Base-by-base conservation (phyloP, 2,329 filamentous ascomycete species). In the Penicillium expansum region DNA sequence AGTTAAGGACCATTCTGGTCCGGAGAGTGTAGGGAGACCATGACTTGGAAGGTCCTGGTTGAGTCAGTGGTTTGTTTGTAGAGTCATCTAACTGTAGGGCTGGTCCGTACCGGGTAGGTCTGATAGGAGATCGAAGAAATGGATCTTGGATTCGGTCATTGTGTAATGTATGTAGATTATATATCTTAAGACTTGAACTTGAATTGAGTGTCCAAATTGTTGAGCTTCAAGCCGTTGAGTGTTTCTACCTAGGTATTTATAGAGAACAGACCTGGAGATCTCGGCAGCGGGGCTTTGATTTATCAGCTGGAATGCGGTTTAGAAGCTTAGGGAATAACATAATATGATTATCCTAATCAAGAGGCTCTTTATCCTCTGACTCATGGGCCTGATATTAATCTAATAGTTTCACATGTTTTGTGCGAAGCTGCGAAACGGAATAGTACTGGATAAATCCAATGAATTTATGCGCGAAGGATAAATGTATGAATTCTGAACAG, bases 111-210 rank as follows among this genome's bases (percentile, higher is more conserved):
- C 67, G 49, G 66, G 62, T 11, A 72, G 62, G 20, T 59, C 63
- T 10, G 68, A 72, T 16, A 47, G 50, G 32, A 74, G 62, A 54
- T 74, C 71, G 54, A 74, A 73, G 54, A 74, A 69, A 43, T 74
- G 71, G 18, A 73, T 66, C 1, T 66, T 58, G 2, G 57, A 50
- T 37, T 61, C 44, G 8, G 64, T 33, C 67, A 71, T 70, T 18
- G 16, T 35, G 11, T 35, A 35, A 24, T 11, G 10, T 20, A n/a
- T 24, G 9, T 13, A 47, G 13, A 6, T 33, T 32, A 5, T 22
- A 22, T 22, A 6, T 52, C 48, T 1, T 33, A 5, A 8, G 48
- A 30, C 5, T 27, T 35, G 24, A 30, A 14, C 13, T 20, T 32
- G 29, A 16, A 30, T 6, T 29, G 14, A 42, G 20, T 22, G 20